Evolutionary conservation across 495 filamentous ascomycete genomes (phyloP), one percentile per base, ranked within the genome.

Genomic region (Bacidia rubella): DNA sequence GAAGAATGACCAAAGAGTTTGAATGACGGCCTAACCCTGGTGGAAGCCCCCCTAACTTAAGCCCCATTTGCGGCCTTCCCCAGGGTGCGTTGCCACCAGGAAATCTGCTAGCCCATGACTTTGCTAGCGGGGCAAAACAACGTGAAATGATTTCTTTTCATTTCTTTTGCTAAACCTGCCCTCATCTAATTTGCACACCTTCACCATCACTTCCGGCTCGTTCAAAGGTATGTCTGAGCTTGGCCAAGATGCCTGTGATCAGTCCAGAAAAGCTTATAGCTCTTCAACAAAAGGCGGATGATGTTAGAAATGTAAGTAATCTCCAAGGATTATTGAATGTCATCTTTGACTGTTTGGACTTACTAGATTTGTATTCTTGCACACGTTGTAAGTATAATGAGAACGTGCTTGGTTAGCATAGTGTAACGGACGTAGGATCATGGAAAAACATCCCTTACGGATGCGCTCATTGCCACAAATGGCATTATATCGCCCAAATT

Each of bases 401-500:
- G 15, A 11, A 17, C 17, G 10, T 15, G 24, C 26, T 43, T 25
- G 10, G 39, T 35, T 43, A 44, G 29, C 15, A 7, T 10, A 2
- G 12, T 2, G 51, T 50, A 39, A 22, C 57, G 17, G 32, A 26
- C 32, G 51, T 60, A 77, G 74, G 92, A 99, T 63, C 92, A 99
- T 74, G 92, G 92, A 59, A 99, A 99, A 70, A 99, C 92, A 4
- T 96, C 93, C 20, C 82, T 99, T 57, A 93, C 90, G 42, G 92
- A 99, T 64, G 87, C 86, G 52, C 82, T 99, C 44, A 87, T 99
- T 58, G 88, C 93, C 66, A 96, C 93, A 58, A 99, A 99, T 78
- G 92, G 92, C 72, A 97, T 99, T 69, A 97, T 99, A 61, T 97
- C 93, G 11, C 85, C 90, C 39, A 96, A 96, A 63, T 71, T 99